Evolutionary conservation across 768 basidiomycete species (phyloP), one percentile per base, ranked within the genome.

Genomic region (Coprinopsis strossmayeri): DNA sequence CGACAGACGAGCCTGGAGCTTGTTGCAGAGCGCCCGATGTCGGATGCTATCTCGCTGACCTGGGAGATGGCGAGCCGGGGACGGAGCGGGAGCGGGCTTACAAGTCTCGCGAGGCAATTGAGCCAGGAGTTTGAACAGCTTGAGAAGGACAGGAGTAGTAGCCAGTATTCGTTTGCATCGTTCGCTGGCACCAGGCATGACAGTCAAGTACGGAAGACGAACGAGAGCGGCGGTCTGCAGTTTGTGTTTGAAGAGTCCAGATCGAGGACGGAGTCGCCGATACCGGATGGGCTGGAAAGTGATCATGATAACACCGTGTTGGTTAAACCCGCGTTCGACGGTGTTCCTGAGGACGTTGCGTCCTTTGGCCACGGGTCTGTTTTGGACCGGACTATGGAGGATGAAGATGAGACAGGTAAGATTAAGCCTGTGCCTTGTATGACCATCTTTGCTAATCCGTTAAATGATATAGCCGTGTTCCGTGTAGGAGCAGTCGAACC

Each of bases 401-500:
- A 69, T 18, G 71, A 77, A 32, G 61, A 72, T 56, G 69, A 67
- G n/a, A 67, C 69, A 57, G 66, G 76, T 73, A 26, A 58, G 66
- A 12, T 35, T 35, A 15, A 24, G 18, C 1, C 38, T 39, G n/a
- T n/a, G n/a, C n/a, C n/a, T n/a, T n/a, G n/a, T n/a, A n/a, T n/a
- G n/a, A n/a, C n/a, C n/a, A n/a, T n/a, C n/a, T n/a, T n/a, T n/a
- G n/a, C n/a, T n/a, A n/a, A n/a, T n/a, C n/a, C n/a, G n/a, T n/a
- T n/a, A n/a, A n/a, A n/a, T n/a, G n/a, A n/a, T n/a, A 10, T 38
- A 82, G 79, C 72, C 43, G 47, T 64, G 13, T 67, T 78, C 56
- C 75, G 78, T 34, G 59, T 82, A 24, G 76, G 79, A 20, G 59
- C 66, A 26, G 66, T 82, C 4, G 78, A 77, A 51, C 72, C 78